These are phyloP conservation scores for Saccharum spontaneum DNA, from an alignment of 176 grass and related monocot genomes.

Conservation along the genomic window DNA sequence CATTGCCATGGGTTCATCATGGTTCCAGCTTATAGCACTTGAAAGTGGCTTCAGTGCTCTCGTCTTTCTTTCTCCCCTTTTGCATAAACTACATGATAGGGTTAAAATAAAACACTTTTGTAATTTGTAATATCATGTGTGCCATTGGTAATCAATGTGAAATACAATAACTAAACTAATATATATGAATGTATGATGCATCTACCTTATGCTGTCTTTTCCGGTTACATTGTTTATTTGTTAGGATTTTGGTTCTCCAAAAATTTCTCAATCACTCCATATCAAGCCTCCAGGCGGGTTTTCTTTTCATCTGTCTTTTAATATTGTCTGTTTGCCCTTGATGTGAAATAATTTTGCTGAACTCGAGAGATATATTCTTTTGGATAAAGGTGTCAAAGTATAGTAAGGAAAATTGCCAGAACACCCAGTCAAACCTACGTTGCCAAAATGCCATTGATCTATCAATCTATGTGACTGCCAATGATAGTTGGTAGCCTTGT, in stretches of 20 bases:
- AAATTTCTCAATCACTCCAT: background rate
- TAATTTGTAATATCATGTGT: background rate
- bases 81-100: background rate
- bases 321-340: background rate
- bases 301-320: background rate
- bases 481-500: background rate
- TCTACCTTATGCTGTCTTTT: background rate
- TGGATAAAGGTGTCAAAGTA: background rate
- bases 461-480: background rate
- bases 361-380: background rate
- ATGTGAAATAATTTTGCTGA: background rate
- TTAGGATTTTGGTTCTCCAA: background rate
- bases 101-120: background rate
- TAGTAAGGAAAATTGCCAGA: background rate
- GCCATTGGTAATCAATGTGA: background rate
- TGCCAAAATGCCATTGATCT: conserved; percentile 7
- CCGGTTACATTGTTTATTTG: background rate
- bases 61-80: background rate
- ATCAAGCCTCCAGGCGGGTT: background rate
- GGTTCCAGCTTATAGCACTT: background rate
- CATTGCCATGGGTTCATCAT: conserved; percentile 14
- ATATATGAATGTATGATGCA: background rate
- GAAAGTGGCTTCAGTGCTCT: background rate
- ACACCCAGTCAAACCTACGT: background rate
- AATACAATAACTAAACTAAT: background rate